Evolutionary conservation across 1,284 basidiomycete species (phyloP).

Genomic region (Microbotryum saponariae): DNA sequence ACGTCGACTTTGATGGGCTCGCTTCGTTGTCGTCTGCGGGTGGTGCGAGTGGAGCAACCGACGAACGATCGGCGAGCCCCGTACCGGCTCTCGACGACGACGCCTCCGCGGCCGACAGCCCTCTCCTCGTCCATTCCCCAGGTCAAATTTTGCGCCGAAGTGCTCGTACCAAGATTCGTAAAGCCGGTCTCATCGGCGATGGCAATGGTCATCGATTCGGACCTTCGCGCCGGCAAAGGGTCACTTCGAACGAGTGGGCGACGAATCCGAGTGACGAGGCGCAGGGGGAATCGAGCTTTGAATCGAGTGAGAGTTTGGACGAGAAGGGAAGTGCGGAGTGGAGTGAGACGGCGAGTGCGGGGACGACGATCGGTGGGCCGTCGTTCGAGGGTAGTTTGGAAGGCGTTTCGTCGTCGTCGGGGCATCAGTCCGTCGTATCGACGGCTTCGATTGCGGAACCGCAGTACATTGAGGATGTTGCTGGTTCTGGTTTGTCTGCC

Average conservation of each 20-base stretch:
- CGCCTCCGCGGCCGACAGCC: conserved; percentile 56
- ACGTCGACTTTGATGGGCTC: too few relatives aligned
- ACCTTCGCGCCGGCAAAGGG: conserved; percentile 37
- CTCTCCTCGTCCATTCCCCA: conserved; percentile 79
- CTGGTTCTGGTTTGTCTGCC: conserved; percentile 38
- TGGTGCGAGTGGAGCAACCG: not conserved
- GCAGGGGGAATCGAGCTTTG: conserved; percentile 5
- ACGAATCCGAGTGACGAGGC: not conserved
- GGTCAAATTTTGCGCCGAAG: conserved; percentile 83
- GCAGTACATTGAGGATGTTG: not conserved
- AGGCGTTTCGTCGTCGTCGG: not conserved
- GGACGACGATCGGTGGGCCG: too few relatives aligned
- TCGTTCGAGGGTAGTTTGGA: not conserved
- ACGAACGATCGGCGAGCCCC: not conserved
- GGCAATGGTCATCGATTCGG: conserved; percentile 71
- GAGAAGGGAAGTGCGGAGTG: not conserved
- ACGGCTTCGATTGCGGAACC: not conserved
- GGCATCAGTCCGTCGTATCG: not conserved
- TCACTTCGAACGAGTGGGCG: not conserved
- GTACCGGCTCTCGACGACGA: conserved; percentile 49
- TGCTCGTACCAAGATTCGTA: conserved; percentile 90
- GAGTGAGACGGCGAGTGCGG: not conserved
- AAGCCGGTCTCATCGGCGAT: conserved; percentile 66
- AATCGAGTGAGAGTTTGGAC: conserved; percentile 1
- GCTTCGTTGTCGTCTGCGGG: not conserved